Base-by-base conservation (phyloP, 768 basidiomycete genomes). In the Podaxis pistillaris region DNA sequence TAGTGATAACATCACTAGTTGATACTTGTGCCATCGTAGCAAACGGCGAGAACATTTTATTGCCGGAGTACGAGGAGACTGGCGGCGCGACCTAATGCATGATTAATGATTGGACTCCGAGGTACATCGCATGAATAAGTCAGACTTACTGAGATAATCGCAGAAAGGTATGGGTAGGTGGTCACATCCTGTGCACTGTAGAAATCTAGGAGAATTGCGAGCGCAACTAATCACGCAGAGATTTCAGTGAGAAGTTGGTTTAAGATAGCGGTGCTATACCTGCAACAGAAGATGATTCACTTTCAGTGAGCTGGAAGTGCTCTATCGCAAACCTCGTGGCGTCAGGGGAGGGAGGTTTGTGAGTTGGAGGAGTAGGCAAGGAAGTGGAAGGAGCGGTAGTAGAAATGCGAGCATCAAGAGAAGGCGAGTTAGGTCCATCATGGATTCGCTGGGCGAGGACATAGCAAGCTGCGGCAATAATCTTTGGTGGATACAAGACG, bases 341-440 rank as follows among this genome's bases (percentile, higher is more conserved):
- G 68, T 90, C 87, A 55, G 90, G 89, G 40, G 88, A 89, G 40
- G 84, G 78, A 17, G 89, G 83, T 66, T 91, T 87, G 68, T 91
- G 84, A 24, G 90, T 86, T 24, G 91, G 91, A 37, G 91, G 91
- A 5, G 90, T 93, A 55, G 89, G 91, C 65, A 93, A 80, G 22
- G 90, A 90, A 50, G 88, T 82, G 15, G 89, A 87, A 24, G 91
- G 88, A 2, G 89, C 83, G 41, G 88, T 81, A 28, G 81, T 81
- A 19, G 89, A 86, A 67, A 93, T 85, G 60, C 91, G 84, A 47
- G 88, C 87, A 70, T 91, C 87, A 22, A 93, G 78, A 54, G 91
- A 88, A 37, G 86, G 79, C 0, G 89, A 87, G 67, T 89, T 85
- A 36, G 90, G 87, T 1, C 89, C 90, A 69, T 93, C 90, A 22